Conservation (phyloP, 495 filamentous ascomycete species). For the Xylaria acuta region DNA sequence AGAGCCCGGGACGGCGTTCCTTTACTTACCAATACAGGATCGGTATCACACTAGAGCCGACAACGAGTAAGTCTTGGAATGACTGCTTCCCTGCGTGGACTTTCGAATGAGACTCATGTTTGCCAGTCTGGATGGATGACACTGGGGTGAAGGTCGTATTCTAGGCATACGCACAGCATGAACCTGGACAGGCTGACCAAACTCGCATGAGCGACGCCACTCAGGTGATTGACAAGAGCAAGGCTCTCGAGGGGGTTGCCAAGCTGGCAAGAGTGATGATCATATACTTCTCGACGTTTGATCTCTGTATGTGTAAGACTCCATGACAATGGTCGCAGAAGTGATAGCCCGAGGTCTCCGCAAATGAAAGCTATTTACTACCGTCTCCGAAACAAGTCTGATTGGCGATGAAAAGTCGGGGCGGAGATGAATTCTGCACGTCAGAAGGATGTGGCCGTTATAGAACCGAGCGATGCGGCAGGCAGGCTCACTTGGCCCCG, state of each 20-base stretch:
- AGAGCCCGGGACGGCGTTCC: background rate
- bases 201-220: background rate
- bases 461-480: background rate
- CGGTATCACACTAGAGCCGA: background rate
- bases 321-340: background rate
- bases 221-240: background rate
- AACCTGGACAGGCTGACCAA: background rate
- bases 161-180: background rate
- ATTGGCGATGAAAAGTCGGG: background rate
- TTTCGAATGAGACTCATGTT: background rate
- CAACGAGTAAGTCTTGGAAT: background rate
- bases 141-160: background rate
- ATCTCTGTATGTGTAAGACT: background rate
- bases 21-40: background rate
- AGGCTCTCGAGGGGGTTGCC: constrained; percentile 9
- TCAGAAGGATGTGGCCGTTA: background rate
- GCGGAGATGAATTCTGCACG: background rate
- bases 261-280: background rate
- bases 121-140: background rate
- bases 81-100: background rate
- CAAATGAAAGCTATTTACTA: background rate
- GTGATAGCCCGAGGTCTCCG: background rate
- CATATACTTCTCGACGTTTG: background rate
- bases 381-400: background rate
- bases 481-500: background rate